A percentile compares a stretch with the other conserved stretches of the same genome.
Conservation (phyloP, 2,329 filamentous ascomycete genomes). For the Raffaelea deltoideospora region DNA sequence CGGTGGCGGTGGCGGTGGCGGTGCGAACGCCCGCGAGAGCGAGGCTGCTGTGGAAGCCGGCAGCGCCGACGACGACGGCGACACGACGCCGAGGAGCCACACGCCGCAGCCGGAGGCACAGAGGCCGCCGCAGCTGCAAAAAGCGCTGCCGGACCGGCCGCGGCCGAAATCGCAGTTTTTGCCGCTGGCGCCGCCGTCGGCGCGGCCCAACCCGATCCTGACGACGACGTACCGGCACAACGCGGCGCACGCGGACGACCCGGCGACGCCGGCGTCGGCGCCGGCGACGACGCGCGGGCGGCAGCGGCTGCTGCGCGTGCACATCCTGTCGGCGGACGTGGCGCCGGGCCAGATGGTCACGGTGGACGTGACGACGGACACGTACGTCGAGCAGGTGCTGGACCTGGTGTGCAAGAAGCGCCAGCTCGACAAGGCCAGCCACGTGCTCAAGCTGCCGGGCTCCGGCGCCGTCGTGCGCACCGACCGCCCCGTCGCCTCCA, state of each 20-base stretch:
- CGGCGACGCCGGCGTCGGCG: conserved; percentile 28
- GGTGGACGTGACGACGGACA: conserved; percentile 65
- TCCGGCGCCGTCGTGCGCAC: conserved; percentile 61
- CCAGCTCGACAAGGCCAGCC: conserved; percentile 62
- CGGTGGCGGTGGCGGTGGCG: conserved; percentile 2
- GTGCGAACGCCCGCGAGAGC: not conserved
- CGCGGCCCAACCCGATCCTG: conserved; percentile 41
- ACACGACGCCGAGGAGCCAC: conserved; percentile 27
- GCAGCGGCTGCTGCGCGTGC: conserved; percentile 55
- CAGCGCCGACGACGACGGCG: conserved; percentile 5
- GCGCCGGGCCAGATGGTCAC: conserved; percentile 60
- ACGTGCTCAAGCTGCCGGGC: conserved; percentile 62
- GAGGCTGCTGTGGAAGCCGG: not conserved
- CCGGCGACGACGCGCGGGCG: conserved; percentile 40
- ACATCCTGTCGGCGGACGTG: conserved; percentile 54
- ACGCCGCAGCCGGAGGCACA: conserved; percentile 23
- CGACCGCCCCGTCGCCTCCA: conserved; percentile 64
- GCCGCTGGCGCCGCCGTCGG: conserved; percentile 15
- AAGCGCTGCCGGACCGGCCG: not conserved
- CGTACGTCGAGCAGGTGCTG: conserved; percentile 68
- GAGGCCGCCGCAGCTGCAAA: not conserved
- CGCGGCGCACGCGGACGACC: conserved; percentile 40
- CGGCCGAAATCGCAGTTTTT: conserved; percentile 1
- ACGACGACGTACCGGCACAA: conserved; percentile 44
- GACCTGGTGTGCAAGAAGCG: conserved; percentile 65